These are phyloP conservation scores for Nannizziopsis arthrosporioides DNA, from an alignment of 2,329 filamentous ascomycete species.

Conservation along the genomic window DNA sequence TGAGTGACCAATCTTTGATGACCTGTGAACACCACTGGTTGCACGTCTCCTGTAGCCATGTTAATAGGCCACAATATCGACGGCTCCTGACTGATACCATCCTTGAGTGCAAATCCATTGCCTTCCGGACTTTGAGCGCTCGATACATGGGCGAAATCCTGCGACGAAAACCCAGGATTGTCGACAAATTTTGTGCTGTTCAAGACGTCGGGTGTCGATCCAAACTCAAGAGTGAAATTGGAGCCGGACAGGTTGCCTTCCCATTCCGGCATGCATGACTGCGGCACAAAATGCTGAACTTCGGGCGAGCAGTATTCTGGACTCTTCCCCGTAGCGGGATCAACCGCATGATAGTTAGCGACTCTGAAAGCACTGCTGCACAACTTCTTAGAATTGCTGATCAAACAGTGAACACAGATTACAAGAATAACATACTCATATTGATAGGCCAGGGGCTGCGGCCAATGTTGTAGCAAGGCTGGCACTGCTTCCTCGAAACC, in stretches of 20 bases:
- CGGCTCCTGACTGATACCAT: neutral
- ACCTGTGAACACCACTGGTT: too few relatives aligned
- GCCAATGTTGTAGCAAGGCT: neutral
- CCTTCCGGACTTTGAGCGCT: neutral
- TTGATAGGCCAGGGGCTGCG: neutral
- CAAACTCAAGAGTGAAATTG: neutral
- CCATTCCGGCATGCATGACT: neutral
- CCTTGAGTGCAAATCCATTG: neutral
- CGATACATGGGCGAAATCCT: neutral
- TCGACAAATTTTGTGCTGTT: neutral
- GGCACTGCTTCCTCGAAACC: neutral
- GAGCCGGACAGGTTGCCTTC: neutral
- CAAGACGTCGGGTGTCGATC: neutral
- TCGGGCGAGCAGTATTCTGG: neutral
- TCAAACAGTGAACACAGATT: neutral
- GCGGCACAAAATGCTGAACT: neutral
- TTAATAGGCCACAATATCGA: neutral
- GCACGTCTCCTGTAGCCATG: neutral
- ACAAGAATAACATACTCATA: conserved; percentile 6
- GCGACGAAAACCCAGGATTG: neutral
- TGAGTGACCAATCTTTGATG: too few relatives aligned
- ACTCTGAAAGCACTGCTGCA: neutral
- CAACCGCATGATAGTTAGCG: neutral
- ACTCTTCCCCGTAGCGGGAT: neutral
- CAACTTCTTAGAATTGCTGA: conserved; percentile 4